Conservation (phyloP, 148 eudicot genomes). For the Chenopodium formosanum region DNA sequence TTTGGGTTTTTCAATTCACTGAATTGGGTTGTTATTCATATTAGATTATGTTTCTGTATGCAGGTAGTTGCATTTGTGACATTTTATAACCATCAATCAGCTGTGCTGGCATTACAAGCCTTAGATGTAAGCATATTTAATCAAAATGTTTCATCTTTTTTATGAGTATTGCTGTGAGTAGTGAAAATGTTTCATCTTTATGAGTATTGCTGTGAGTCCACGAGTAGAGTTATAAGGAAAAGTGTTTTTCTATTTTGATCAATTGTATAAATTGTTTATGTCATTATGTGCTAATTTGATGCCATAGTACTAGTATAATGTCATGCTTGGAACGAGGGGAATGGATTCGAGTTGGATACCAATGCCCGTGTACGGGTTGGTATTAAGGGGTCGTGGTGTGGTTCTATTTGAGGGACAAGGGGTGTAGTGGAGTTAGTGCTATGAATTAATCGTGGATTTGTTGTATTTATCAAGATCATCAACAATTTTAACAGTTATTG, state of each 20-base stretch:
- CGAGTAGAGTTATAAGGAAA: background rate
- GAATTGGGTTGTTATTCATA: background rate
- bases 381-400: no score
- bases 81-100: slow-evolving; percentile 78
- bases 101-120: slow-evolving; percentile 67
- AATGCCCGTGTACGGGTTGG: no score
- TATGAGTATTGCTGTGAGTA: background rate
- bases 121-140: slow-evolving; percentile 48
- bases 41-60: slow-evolving; percentile 14
- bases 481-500: background rate
- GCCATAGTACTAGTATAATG: no score
- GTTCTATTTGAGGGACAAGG: no score
- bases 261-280: no score
- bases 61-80: slow-evolving; percentile 99
- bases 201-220: background rate
- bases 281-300: no score
- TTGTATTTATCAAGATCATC: background rate
- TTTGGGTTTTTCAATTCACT: background rate
- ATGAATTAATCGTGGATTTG: background rate
- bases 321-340: no score
- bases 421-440: background rate
- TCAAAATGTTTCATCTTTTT: background rate
- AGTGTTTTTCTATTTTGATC: no score
- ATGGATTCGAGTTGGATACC: no score
- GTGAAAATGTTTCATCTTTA: background rate